Evolutionary conservation across 495 filamentous ascomycete genomes (phyloP), one percentile per base, ranked within the genome.

Genomic region (Aspergillus steynii): DNA sequence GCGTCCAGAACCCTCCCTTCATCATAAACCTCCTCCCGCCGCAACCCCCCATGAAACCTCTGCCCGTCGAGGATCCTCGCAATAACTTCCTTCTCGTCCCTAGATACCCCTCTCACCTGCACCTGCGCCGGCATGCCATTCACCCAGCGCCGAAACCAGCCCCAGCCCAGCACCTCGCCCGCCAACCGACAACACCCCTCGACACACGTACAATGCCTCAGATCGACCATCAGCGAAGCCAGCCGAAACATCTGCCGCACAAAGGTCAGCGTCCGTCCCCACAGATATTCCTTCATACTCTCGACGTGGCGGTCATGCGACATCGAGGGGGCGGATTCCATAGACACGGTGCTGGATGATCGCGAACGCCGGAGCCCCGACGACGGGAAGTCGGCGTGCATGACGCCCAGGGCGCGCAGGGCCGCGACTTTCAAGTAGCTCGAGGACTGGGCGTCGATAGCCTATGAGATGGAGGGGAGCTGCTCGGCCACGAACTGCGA

Each of bases 231-330:
- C 20, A 63, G 61, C 8, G 42, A 5, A 6, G 56, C n/a, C 48
- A 63, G 34, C 26, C 31, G 47, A 37, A 63, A 63, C 3, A 14
- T 51, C 45, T 63, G 49, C 4, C 61, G 61, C 4, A 63, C 56
- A n/a, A 63, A 63, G 7, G 61, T 63, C 28, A 63, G n/a, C 2
- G 61, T 63, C 7, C 61, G 56, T 5, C 61, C 61, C 61, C 61
- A 63, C 20, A 63, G 56, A 42, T 37, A 59, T 14, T 59, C 56
- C 15, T 59, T 58, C 52, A 59, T 27, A 12, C 50, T 63, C 25
- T 55, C 50, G 46, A 50, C 50, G 12, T 59, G 61, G 31, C 52
- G 61, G 5, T 50, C 14, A 25, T 34, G 37, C 37, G 37, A 14
- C 37, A 3, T 12, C 9, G 37, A 42, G 9, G 37, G 7, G 12